phyloP scores from a whole-genome alignment of 768 basidiomycete genomes.

The Collybiopsis luxurians region DNA sequence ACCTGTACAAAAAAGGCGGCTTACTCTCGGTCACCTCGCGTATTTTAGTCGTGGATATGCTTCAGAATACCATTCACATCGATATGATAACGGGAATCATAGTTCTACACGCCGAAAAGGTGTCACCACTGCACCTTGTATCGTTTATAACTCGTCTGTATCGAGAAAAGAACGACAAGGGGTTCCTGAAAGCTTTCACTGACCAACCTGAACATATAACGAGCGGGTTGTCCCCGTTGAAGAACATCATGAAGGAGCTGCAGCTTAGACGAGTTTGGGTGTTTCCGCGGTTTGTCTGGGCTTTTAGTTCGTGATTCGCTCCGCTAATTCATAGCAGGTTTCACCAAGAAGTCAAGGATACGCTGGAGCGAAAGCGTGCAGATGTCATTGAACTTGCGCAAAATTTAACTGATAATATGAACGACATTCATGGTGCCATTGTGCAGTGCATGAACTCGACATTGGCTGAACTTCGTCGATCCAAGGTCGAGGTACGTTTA shows the following conservation, averaged over 20 bases:
- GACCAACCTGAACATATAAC: slow-evolving; percentile 97
- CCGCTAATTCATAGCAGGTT: slow-evolving; percentile 51
- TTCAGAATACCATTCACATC: slow-evolving; percentile 81
- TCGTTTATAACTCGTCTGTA: slow-evolving; percentile 93
- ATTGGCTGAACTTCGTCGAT: slow-evolving; percentile 84
- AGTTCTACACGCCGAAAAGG: slow-evolving; percentile 90
- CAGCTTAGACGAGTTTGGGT: slow-evolving; percentile 88
- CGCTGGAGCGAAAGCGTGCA: slow-evolving; percentile 78
- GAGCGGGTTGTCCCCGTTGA: slow-evolving; percentile 86
- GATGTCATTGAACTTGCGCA: slow-evolving; percentile 93
- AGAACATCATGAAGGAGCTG: slow-evolving; percentile 90
- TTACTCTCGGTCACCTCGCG: slow-evolving; percentile 90
- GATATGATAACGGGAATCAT: slow-evolving; percentile 87
- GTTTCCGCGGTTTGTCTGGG: slow-evolving; percentile 70
- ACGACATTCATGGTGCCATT: slow-evolving; percentile 88
- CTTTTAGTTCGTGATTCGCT: background rate
- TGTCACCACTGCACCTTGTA: slow-evolving; percentile 80
- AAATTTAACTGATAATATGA: slow-evolving; percentile 80
- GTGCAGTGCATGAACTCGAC: slow-evolving; percentile 94
- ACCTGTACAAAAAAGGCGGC: slow-evolving; percentile 84
- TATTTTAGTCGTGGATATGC: slow-evolving; percentile 93
- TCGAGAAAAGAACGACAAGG: slow-evolving; percentile 83
- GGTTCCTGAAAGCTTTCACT: slow-evolving; percentile 96
- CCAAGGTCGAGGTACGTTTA: slow-evolving; percentile 63
- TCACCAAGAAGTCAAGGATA: slow-evolving; percentile 82